Conservation (phyloP, 371 early-diverging fungal genomes). For the Apophysomyces sp. region DNA sequence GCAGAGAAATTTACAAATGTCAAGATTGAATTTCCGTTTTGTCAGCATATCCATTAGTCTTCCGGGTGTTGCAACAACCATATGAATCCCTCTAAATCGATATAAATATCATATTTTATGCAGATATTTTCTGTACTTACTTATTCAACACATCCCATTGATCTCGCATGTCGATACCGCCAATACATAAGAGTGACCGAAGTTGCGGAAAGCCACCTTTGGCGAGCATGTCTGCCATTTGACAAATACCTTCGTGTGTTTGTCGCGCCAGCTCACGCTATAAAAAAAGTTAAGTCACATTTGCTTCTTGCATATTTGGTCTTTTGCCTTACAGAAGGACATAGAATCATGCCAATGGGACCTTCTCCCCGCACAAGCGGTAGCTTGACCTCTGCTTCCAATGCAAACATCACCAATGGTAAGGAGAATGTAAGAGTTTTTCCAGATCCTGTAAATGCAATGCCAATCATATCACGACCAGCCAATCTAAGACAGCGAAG, state of each 20-base stretch:
- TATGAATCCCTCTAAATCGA: constrained; percentile 53
- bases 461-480: constrained; percentile 94
- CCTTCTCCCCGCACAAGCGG: constrained; percentile 88
- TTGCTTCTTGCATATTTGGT: neutral
- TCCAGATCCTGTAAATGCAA: constrained; percentile 99
- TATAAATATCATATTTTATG: neutral
- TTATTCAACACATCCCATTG: constrained; percentile 70
- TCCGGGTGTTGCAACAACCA: constrained; percentile 97
- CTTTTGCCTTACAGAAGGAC: constrained; percentile 73
- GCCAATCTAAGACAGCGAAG: constrained; percentile 35
- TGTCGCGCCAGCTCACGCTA: constrained; percentile 87
- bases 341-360: constrained; percentile 86
- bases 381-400: constrained; percentile 78
- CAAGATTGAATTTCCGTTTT: constrained; percentile 80
- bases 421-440: constrained; percentile 97
- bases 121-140: constrained; percentile 20
- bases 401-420: constrained; percentile 82
- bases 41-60: constrained; percentile 85
- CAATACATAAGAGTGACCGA: constrained; percentile 84
- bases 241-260: constrained; percentile 74
- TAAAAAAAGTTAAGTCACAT: neutral
- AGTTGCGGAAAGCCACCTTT: constrained; percentile 72
- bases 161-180: constrained; percentile 92
- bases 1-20: constrained; percentile 82
- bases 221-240: constrained; percentile 63